These are phyloP conservation scores for Sclerotinia nivalis DNA, from an alignment of 2,329 filamentous ascomycete genomes.

Conservation along the genomic window DNA sequence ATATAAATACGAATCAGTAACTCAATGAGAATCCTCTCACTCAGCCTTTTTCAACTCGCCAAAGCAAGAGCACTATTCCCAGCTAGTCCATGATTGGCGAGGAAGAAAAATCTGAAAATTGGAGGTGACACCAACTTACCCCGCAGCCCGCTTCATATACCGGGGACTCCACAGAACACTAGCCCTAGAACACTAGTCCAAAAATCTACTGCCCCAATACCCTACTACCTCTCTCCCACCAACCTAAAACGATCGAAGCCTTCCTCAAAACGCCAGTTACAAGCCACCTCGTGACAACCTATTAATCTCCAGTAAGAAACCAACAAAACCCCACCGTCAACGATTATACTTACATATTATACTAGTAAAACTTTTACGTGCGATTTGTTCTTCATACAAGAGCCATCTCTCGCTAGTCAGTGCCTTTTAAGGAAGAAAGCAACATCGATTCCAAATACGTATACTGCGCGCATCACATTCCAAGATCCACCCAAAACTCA, in stretches of 20 bases:
- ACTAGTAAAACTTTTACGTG: neutral
- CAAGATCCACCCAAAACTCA: neutral
- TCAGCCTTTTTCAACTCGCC: neutral
- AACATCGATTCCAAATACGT: neutral
- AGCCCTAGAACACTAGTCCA: too few relatives aligned
- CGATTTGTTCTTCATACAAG: too few relatives aligned
- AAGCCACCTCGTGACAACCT: neutral
- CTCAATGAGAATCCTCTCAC: neutral
- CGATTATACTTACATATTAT: neutral
- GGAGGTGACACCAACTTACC: too few relatives aligned
- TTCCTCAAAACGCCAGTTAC: neutral
- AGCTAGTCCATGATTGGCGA: neutral
- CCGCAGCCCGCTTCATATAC: too few relatives aligned
- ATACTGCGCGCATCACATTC: neutral
- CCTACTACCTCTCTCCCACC: neutral
- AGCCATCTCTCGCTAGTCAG: neutral
- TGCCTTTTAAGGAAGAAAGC: neutral
- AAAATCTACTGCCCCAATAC: too few relatives aligned
- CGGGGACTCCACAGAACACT: too few relatives aligned
- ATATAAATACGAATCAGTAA: neutral
- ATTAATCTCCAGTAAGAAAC: neutral
- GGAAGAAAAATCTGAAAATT: neutral
- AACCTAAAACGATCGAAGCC: neutral
- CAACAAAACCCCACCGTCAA: neutral
- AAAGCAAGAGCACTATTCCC: neutral